Base-by-base conservation (phyloP, 345 rosid genomes). In the Rhodamnia argentea region DNA sequence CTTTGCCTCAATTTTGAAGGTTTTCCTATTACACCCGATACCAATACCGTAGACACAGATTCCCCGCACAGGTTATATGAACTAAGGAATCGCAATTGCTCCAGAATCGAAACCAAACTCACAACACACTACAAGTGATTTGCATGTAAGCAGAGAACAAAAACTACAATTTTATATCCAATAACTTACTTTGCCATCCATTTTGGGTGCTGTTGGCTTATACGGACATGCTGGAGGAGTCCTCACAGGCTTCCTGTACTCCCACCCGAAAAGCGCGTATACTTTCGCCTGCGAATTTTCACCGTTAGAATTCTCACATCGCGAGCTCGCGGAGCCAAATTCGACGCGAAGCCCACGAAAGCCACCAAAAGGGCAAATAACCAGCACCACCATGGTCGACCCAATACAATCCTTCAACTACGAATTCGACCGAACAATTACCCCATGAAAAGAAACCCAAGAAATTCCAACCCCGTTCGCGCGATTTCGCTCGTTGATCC, bases 161-260 rank as follows among this genome's bases (percentile, higher is more conserved):
- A 22, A 84, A 58, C 50, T 5, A 29, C 47, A 83, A 86, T 10
- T n/a, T n/a, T 23, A n/a, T 40, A 52, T 20, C 24, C 40, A 70
- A 58, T 20, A 13, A 89, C 95, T 90, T 87, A 96, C 98, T 86
- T 88, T 90, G 85, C 82, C 89, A 50, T 88, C 93, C 62, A 75
- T 90, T 22, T 76, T 91, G 4, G 92, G 89, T 16, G 89, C 86
- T 10, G 87, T 62, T 23, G 99, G 95, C 87, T 94, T 97, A 85
- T 91, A 94, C 2, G 99, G 98, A 87, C 99, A 97, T 10, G 95
- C 94, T 14, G 98, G 94, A 90, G 98, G 98, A 86, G 88, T 92
- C 89, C 96, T 92, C 85, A 86, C 97, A 60, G 99, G 99, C 85
- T 93, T 97, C 92, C 95, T 92, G 90, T 95, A 97, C 86, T 97